Evolutionary conservation across 1,284 basidiomycete genomes (phyloP), one percentile per base, ranked within the genome.

Genomic region (Malassezia globosa): DNA sequence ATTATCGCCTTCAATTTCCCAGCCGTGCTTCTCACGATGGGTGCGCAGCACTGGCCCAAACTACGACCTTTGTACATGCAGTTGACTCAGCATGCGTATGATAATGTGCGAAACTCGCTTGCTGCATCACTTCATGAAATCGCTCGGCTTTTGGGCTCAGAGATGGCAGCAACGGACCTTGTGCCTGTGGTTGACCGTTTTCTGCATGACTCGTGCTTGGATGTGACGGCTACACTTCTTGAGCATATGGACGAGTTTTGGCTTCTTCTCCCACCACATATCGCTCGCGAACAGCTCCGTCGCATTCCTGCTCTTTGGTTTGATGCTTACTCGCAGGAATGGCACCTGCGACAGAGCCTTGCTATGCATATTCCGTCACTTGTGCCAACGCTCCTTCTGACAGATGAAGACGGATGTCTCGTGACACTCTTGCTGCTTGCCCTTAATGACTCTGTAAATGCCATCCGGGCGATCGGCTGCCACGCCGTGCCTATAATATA

Each of bases 1-100:
- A 83, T 94, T 24, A 85, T 87, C 59, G 87, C 87, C 7, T 96
- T 90, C 77, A 96, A 95, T 72, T 83, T 87, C 63, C 92, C 90
- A 16, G 90, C 90, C 10, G 86, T 96, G 1, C 81, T 82, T 10
- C 77, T 90, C 7, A 87, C 89, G 0, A 76, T 95, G 14, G 90
- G 90, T 5, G 46, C 54, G 1, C 73, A 76, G 5, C 79, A 84
- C 37, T 97, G 90, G 90, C 63, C 71, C n/a, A 79, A 82, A 53
- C 74, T 97, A 11, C 80, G 83, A 23, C 76, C 77, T 5, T 74
- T 81, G 35, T 89, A 94, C 73, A 67, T 78, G 19, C 75, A 78
- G 7, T 76, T 95, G 38, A 74, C 76, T 19, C 78, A 80, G 60
- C 76, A 77, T 78, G 45, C 50, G 35, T 55, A 54, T 25, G 42